Evolutionary conservation across 2,329 filamentous ascomycete species (phyloP).

Genomic region (Xylariaceae sp.): DNA sequence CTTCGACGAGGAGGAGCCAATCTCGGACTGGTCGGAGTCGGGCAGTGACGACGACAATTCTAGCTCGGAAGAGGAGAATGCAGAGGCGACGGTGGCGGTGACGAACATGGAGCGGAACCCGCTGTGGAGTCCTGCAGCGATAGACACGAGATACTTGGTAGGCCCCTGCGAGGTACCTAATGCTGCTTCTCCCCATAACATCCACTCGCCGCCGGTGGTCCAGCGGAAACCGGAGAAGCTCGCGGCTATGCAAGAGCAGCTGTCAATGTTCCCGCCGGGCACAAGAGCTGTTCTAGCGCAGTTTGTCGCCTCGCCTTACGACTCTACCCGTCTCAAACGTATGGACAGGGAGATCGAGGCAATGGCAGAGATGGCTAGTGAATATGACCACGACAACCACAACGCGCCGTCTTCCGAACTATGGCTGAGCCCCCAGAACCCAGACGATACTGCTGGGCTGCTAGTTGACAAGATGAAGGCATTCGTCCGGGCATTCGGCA

Average conservation of each 20-base stretch:
- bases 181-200: background rate
- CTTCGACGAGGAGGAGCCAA: slow-evolving; percentile 76
- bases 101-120: slow-evolving; percentile 17
- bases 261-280: slow-evolving; percentile 36
- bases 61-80: slow-evolving; percentile 28
- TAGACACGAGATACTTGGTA: slow-evolving; percentile 1
- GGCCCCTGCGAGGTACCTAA: background rate
- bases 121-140: slow-evolving; percentile 1
- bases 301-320: slow-evolving; percentile 44
- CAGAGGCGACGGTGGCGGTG: background rate
- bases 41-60: slow-evolving; percentile 11
- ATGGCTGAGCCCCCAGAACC: no score
- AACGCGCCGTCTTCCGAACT: background rate
- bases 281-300: slow-evolving; percentile 40
- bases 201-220: slow-evolving; percentile 10
- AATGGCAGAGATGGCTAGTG: slow-evolving; percentile 31
- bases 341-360: slow-evolving; percentile 46
- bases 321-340: slow-evolving; percentile 42
- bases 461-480: slow-evolving; percentile 37
- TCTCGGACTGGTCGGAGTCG: slow-evolving; percentile 57
- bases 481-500: slow-evolving; percentile 48
- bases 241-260: slow-evolving; percentile 28
- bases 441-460: background rate
- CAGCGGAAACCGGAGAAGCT: slow-evolving; percentile 22
- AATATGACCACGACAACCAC: background rate